Conservation (phyloP, 805 yeast species). For the Lachancea waltii region DNA sequence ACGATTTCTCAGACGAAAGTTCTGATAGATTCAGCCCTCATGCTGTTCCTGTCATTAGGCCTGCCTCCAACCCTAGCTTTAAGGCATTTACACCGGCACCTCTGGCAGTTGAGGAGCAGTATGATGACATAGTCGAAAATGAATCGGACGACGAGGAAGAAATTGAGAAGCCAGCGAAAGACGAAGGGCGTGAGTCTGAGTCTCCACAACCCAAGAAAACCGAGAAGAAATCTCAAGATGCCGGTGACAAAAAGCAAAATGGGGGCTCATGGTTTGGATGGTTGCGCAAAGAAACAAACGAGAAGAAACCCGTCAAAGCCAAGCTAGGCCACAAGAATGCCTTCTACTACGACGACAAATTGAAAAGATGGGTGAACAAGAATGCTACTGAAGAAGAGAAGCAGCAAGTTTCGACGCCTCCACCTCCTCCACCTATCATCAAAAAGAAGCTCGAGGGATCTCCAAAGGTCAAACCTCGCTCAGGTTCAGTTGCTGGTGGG, state of each 20-base stretch:
- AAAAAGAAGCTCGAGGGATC: slow-evolving; percentile 32
- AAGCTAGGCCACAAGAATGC: slow-evolving; percentile 74
- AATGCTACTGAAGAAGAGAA: slow-evolving; percentile 62
- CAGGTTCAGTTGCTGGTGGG: slow-evolving; percentile 27
- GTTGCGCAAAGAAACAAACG: slow-evolving; percentile 54
- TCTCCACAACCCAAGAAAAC: slow-evolving; percentile 20
- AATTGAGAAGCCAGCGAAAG: slow-evolving; percentile 11
- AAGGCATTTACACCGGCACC: slow-evolving; percentile 17
- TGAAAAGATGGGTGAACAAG: slow-evolving; percentile 81
- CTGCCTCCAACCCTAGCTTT: slow-evolving; percentile 17
- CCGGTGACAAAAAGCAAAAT: slow-evolving; percentile 13
- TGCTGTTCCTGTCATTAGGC: slow-evolving; percentile 25
- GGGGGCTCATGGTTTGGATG: slow-evolving; percentile 50
- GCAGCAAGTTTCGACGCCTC: slow-evolving; percentile 45
- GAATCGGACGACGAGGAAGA: slow-evolving; percentile 38
- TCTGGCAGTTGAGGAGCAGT: slow-evolving; percentile 36
- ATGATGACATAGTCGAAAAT: slow-evolving; percentile 40
- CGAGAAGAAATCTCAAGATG: slow-evolving; percentile 19
- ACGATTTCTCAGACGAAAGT: background rate
- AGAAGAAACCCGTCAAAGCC: slow-evolving; percentile 73
- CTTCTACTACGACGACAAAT: slow-evolving; percentile 74
- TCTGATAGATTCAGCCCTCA: slow-evolving; percentile 17
- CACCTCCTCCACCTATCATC: slow-evolving; percentile 61
- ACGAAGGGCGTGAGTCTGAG: slow-evolving; percentile 21
- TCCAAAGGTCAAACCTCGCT: slow-evolving; percentile 35